Conservation (phyloP, 352 stramenopile species). For the Pythium plurisporium region DNA sequence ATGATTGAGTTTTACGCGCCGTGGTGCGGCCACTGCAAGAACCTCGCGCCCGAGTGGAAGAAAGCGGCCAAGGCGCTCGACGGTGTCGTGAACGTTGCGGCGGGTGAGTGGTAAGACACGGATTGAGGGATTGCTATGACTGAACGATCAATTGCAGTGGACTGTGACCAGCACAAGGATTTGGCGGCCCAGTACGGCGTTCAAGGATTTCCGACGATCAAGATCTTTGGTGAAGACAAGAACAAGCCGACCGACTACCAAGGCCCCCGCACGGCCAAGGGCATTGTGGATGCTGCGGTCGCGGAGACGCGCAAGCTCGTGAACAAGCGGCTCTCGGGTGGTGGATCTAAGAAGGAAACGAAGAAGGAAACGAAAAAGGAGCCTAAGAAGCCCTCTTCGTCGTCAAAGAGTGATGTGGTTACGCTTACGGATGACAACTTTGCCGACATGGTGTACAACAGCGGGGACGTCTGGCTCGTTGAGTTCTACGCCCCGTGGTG, state of each 20-base stretch:
- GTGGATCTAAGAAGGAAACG: slow-evolving; percentile 36
- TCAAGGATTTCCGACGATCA: slow-evolving; percentile 93
- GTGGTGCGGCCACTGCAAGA: slow-evolving; percentile 95
- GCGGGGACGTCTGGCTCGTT: slow-evolving; percentile 87
- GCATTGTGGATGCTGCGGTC: slow-evolving; percentile 82
- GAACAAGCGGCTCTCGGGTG: slow-evolving; percentile 68
- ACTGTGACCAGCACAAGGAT: slow-evolving; percentile 77
- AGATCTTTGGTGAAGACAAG: slow-evolving; percentile 89
- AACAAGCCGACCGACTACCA: slow-evolving; percentile 70
- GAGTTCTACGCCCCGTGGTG: slow-evolving; percentile 94
- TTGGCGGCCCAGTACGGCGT: slow-evolving; percentile 87
- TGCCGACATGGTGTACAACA: slow-evolving; percentile 88
- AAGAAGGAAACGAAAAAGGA: slow-evolving; percentile 36
- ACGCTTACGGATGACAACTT: slow-evolving; percentile 91
- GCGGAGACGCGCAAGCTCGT: slow-evolving; percentile 68
- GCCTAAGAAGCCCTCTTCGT: slow-evolving; percentile 31
- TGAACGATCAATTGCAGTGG: slow-evolving; percentile 27
- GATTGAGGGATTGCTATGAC: not conserved
- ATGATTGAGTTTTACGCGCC: slow-evolving; percentile 95
- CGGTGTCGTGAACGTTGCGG: slow-evolving; percentile 88
- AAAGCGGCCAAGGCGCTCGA: slow-evolving; percentile 86
- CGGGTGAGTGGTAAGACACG: slow-evolving; percentile 25
- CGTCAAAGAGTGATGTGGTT: slow-evolving; percentile 68
- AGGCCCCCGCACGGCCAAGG: slow-evolving; percentile 73
- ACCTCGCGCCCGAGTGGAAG: slow-evolving; percentile 90